phyloP scores from a whole-genome alignment of 1,284 basidiomycete genomes.

The Cryptococcus hybrid region DNA sequence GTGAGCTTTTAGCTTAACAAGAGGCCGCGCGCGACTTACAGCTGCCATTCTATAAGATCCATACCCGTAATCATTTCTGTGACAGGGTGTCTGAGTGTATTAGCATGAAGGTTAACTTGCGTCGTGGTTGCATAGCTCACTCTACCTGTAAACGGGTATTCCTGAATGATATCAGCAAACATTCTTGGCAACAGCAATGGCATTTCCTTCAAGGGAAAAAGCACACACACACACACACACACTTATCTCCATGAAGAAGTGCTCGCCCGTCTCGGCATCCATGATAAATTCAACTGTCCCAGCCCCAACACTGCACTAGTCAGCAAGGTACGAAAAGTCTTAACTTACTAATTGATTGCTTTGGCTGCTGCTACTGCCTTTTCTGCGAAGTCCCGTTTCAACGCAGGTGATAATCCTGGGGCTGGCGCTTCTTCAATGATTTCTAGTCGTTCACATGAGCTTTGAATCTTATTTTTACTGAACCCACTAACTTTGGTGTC shows the following conservation, averaged over 20 bases:
- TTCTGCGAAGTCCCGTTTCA: constrained; percentile 74
- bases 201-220: not conserved
- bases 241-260: constrained; percentile 95
- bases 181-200: not conserved
- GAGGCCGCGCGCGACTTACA: no score
- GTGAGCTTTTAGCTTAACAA: no score
- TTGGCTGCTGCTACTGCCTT: constrained; percentile 89
- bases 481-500: constrained; percentile 67
- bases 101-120: not conserved
- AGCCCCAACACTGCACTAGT: constrained; percentile 62
- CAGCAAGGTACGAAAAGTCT: no score
- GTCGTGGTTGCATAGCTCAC: constrained; percentile 21
- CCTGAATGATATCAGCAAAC: constrained; percentile 53
- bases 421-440: constrained; percentile 72
- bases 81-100: constrained; percentile 65
- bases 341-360: constrained; percentile 69
- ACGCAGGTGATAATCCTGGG: constrained; percentile 71
- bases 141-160: constrained; percentile 92
- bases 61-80: constrained; percentile 93
- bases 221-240: constrained; percentile 62
- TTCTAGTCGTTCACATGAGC: constrained; percentile 18
- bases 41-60: constrained; percentile 92
- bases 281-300: constrained; percentile 94
- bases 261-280: constrained; percentile 77
- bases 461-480: no score